Base-by-base conservation (phyloP, 2,329 filamentous ascomycete species). In the Aureobasidium sp. region DNA sequence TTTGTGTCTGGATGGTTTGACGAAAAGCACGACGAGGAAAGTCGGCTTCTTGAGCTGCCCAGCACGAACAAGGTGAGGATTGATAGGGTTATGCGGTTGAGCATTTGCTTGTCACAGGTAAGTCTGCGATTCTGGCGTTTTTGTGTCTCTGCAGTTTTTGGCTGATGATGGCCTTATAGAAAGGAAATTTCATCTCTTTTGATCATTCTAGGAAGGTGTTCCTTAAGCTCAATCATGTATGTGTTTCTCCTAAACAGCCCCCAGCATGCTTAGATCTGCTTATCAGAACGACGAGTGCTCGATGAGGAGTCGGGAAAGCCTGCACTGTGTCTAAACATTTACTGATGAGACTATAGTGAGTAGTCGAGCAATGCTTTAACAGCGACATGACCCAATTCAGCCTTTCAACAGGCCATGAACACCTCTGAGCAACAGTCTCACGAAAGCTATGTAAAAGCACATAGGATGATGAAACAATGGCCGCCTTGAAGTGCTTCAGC, bases 11-110 rank as follows among this genome's bases (percentile, higher is more conserved):
- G 77, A 0, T 89, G 83, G 82, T 89, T 89, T 67, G 77, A 79
- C 9, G 78, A 80, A 1, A 80, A 81, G 62, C 78, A 85, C 5
- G 86, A 89, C 30, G 86, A 89, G n/a, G 84, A 87, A 11, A 86
- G 89, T 63, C 81, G 85, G 45, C 81, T 80, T 16, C 81, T 89
- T 49, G 86, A 89, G 67, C 72, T 82, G 0, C 74, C 83, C 0
- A 86, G 83, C 0, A 86, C 86, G 69, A 77, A 76, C 0, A 78
- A 80, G 16, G 75, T 81, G n/a, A 76, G 86, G 6, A 80, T 79
- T 37, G 82, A 84, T 58, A 77, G 86, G 0, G 66, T 71, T 9
- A 48, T 69, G 30, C 70, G 68, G 65, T 61, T 70, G 30, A 69
- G 66, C 27, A 49, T 71, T 15, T 67, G 63, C 62, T 53, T 65